Conservation (phyloP, 805 yeast genomes). For the Monosporozyma unispora region DNA sequence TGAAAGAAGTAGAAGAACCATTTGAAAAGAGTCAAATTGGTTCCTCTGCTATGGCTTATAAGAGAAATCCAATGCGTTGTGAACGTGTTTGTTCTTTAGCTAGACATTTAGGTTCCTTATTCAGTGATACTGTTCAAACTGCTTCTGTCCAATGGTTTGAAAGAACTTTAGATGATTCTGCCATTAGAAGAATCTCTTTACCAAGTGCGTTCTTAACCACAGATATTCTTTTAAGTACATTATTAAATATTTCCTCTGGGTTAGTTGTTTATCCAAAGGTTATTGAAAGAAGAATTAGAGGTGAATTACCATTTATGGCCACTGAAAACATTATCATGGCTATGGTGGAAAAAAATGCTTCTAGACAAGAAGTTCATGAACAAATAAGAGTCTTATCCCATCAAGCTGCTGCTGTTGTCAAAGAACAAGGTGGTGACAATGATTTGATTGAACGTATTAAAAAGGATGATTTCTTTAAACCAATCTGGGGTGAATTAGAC, state of each 20-base stretch:
- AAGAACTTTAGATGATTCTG: constrained; percentile 96
- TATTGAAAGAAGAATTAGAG: constrained; percentile 86
- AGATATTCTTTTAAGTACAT: constrained; percentile 81
- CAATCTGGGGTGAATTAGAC: constrained; percentile 81
- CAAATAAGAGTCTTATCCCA: constrained; percentile 93
- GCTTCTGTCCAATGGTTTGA: constrained; percentile 99
- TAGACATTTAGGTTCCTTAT: constrained; percentile 86
- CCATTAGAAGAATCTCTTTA: constrained; percentile 91
- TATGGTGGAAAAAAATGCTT: constrained; percentile 96
- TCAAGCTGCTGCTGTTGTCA: constrained; percentile 94
- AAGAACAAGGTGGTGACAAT: constrained; percentile 97
- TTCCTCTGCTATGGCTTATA: constrained; percentile 97
- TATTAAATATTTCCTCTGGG: constrained; percentile 88
- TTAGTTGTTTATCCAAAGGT: constrained; percentile 98
- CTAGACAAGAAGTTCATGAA: constrained; percentile 98
- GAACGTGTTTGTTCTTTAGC: constrained; percentile 98
- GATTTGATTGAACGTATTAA: constrained; percentile 86
- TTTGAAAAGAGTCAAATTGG: constrained; percentile 98
- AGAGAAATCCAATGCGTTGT: constrained; percentile 98
- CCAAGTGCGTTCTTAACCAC: constrained; percentile 96
- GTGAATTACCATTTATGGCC: constrained; percentile 98
- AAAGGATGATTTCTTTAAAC: constrained; percentile 71
- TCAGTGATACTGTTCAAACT: constrained; percentile 90
- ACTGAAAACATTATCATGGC: constrained; percentile 99
- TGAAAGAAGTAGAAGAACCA: constrained; percentile 97